Evolutionary conservation across 345 rosid species (phyloP).

Genomic region (Populus alba): DNA sequence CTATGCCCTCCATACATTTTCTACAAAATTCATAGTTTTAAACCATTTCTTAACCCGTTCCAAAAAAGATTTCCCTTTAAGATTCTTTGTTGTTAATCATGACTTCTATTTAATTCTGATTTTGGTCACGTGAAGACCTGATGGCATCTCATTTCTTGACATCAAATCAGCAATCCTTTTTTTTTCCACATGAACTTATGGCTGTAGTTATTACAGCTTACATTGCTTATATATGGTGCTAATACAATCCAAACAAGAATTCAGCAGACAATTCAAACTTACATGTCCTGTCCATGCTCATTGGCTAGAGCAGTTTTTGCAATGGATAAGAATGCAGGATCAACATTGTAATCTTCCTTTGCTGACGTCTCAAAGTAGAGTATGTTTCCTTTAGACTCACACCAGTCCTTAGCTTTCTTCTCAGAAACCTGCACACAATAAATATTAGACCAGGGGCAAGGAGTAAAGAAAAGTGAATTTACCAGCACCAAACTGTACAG

Average conservation of each 20-base stretch:
- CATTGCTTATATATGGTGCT: not conserved
- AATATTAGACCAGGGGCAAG: not conserved
- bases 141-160: not conserved
- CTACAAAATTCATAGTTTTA: not conserved
- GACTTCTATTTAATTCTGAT: not conserved
- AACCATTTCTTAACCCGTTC: not conserved
- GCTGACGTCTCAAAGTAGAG: constrained; percentile 95
- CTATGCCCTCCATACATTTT: not conserved
- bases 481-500: not conserved
- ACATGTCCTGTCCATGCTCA: constrained; percentile 89
- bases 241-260: not conserved
- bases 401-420: constrained; percentile 98
- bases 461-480: not conserved
- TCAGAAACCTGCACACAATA: constrained; percentile 70
- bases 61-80: not conserved
- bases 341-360: constrained; percentile 89
- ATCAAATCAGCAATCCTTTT: not conserved
- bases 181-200: not conserved
- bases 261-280: constrained; percentile 29
- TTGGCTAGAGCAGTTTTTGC: constrained; percentile 83
- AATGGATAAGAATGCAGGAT: constrained; percentile 70
- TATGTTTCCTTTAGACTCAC: constrained; percentile 80
- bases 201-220: not conserved
- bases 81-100: not conserved
- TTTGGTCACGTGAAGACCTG: not conserved